Percentiles rank a stretch among this genome's conserved stretches.
Conservation (phyloP, 768 basidiomycete genomes). For the Suillus americanus region DNA sequence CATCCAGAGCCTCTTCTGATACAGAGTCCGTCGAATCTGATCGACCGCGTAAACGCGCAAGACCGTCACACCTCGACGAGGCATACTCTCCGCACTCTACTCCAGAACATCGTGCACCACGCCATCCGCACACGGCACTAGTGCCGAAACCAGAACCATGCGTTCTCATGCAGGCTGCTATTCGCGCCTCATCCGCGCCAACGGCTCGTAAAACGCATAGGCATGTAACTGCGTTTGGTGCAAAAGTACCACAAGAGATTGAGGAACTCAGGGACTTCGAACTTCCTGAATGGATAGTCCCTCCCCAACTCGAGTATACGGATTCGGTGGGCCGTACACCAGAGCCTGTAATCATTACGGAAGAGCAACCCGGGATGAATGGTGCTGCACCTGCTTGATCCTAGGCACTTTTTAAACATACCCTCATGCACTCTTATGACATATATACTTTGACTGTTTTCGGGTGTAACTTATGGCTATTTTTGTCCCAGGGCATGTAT, state of each 20-base stretch:
- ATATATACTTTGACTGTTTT: constrained; percentile 1
- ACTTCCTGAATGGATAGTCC: constrained; percentile 53
- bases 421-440: neutral
- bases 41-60: constrained; percentile 29
- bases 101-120: constrained; percentile 21
- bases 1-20: constrained; percentile 31
- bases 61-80: constrained; percentile 19
- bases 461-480: constrained; percentile 3
- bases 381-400: neutral
- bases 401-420: neutral
- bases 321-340: neutral
- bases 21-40: constrained; percentile 28
- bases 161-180: constrained; percentile 48
- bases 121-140: constrained; percentile 4
- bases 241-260: constrained; percentile 49
- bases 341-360: neutral
- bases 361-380: neutral
- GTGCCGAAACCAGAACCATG: constrained; percentile 30
- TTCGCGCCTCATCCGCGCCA: constrained; percentile 44
- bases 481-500: constrained; percentile 1
- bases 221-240: constrained; percentile 59
- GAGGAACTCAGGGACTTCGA: constrained; percentile 53
- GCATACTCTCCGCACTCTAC: constrained; percentile 25
- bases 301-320: neutral
- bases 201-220: constrained; percentile 50